phyloP scores from a whole-genome alignment of 805 yeast species.

The Cyberlindnera maritima region DNA sequence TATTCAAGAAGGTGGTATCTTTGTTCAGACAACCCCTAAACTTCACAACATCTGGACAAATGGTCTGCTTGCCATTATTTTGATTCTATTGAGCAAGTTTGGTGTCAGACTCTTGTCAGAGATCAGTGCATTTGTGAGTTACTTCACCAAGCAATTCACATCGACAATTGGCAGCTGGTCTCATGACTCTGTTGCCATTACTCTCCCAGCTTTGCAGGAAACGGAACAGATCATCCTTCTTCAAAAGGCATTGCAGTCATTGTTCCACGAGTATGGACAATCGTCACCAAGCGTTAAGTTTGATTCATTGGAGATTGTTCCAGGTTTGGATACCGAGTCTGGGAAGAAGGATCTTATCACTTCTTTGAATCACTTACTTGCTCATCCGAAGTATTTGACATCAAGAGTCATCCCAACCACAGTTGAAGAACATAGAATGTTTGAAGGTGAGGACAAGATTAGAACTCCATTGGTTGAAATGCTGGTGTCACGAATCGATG shows the following conservation, averaged over 20 bases:
- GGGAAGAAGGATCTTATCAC: constrained; percentile 59
- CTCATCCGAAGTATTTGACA: constrained; percentile 82
- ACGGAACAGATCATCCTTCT: constrained; percentile 67
- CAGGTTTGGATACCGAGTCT: constrained; percentile 59
- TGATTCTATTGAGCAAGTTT: constrained; percentile 57
- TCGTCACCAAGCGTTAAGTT: constrained; percentile 20
- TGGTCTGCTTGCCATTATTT: constrained; percentile 69
- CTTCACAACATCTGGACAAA: constrained; percentile 83
- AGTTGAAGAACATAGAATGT: constrained; percentile 57
- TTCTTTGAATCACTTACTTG: constrained; percentile 66
- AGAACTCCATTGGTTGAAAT: constrained; percentile 42
- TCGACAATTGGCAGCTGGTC: constrained; percentile 70
- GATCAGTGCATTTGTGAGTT: constrained; percentile 55
- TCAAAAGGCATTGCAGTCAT: constrained; percentile 51
- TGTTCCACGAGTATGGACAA: constrained; percentile 52
- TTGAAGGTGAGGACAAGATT: constrained; percentile 46
- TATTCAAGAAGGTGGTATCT: constrained; percentile 64
- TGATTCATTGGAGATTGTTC: constrained; percentile 36
- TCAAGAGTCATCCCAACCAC: constrained; percentile 65
- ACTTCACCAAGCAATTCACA: constrained; percentile 64
- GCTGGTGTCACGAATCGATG: constrained; percentile 49
- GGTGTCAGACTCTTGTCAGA: constrained; percentile 67
- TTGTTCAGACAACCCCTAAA: constrained; percentile 48
- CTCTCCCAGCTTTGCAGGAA: constrained; percentile 52
- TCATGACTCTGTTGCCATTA: constrained; percentile 48